Evolutionary conservation across 1,284 basidiomycete genomes (phyloP).

Genomic region (Naganishia sp.): DNA sequence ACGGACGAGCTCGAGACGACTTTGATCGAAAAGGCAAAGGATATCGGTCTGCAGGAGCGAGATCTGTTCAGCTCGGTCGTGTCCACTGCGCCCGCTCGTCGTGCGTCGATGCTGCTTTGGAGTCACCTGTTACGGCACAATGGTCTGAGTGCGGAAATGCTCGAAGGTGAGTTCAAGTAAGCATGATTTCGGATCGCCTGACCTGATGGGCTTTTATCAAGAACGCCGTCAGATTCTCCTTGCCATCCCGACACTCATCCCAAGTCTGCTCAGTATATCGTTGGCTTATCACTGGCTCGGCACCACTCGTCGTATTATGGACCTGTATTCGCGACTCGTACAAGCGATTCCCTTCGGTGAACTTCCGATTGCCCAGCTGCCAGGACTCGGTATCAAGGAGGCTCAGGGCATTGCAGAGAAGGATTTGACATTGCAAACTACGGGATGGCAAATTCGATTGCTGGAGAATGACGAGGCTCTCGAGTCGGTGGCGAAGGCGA

Average conservation of each 20-base stretch:
- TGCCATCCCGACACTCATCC: constrained; percentile 71
- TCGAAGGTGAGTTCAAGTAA: constrained; percentile 60
- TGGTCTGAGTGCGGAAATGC: constrained; percentile 61
- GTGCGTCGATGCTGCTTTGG: constrained; percentile 75
- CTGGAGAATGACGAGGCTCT: constrained; percentile 48
- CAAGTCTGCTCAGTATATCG: constrained; percentile 78
- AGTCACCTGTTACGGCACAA: constrained; percentile 80
- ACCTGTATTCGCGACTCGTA: constrained; percentile 77
- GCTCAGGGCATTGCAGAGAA: constrained; percentile 58
- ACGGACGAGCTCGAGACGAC: constrained; percentile 64
- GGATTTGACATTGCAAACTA: constrained; percentile 43
- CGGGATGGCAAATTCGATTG: constrained; percentile 59
- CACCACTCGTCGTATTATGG: constrained; percentile 75
- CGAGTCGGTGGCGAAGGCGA: constrained; percentile 54
- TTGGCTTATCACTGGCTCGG: constrained; percentile 89
- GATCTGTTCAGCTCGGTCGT: constrained; percentile 30
- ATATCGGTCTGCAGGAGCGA: constrained; percentile 38
- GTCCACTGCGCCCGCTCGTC: constrained; percentile 50
- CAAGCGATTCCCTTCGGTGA: constrained; percentile 74
- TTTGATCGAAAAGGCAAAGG: constrained; percentile 59
- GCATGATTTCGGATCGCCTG: too few species aligned
- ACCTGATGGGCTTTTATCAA: constrained; percentile 40
- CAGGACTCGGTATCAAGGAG: constrained; percentile 61
- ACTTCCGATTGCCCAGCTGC: constrained; percentile 70
- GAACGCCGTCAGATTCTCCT: constrained; percentile 71